phyloP scores from a whole-genome alignment of 2,329 filamentous ascomycete genomes.

The Calonectria pseudoturangicola region DNA sequence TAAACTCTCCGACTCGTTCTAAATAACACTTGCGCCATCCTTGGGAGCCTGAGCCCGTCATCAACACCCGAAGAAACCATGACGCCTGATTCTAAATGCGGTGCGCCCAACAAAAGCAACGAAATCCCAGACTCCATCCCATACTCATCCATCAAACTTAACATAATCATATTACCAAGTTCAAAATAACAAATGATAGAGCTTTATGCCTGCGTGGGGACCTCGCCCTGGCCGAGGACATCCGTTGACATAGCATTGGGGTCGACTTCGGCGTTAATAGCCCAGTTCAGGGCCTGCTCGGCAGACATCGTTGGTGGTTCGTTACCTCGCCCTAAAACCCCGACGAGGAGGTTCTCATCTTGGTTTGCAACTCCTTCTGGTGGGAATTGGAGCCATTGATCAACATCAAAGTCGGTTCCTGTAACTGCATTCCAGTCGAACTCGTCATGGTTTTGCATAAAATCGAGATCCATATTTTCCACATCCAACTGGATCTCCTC shows the following conservation, averaged over 20 bases:
- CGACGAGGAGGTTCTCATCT: slow-evolving; percentile 61
- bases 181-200: neutral
- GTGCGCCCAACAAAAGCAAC: slow-evolving; percentile 45
- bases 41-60: slow-evolving; percentile 46
- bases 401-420: slow-evolving; percentile 73
- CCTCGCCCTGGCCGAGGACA: slow-evolving; percentile 38
- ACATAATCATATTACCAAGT: slow-evolving; percentile 34
- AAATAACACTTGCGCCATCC: slow-evolving; percentile 46
- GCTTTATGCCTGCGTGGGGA: slow-evolving; percentile 47
- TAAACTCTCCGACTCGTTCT: slow-evolving; percentile 39
- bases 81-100: slow-evolving; percentile 48
- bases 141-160: slow-evolving; percentile 16
- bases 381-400: slow-evolving; percentile 76
- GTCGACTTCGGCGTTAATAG: slow-evolving; percentile 55
- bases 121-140: slow-evolving; percentile 41
- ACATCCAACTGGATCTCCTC: slow-evolving; percentile 62
- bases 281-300: slow-evolving; percentile 56
- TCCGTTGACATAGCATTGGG: slow-evolving; percentile 40
- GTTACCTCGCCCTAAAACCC: slow-evolving; percentile 55
- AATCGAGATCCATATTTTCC: slow-evolving; percentile 66
- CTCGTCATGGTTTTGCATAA: slow-evolving; percentile 67
- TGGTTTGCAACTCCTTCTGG: slow-evolving; percentile 66
- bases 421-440: slow-evolving; percentile 74
- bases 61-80: slow-evolving; percentile 46
- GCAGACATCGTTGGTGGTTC: slow-evolving; percentile 55